Evolutionary conservation across 352 stramenopile species (phyloP).

Genomic region (Globisporangium ultimum): DNA sequence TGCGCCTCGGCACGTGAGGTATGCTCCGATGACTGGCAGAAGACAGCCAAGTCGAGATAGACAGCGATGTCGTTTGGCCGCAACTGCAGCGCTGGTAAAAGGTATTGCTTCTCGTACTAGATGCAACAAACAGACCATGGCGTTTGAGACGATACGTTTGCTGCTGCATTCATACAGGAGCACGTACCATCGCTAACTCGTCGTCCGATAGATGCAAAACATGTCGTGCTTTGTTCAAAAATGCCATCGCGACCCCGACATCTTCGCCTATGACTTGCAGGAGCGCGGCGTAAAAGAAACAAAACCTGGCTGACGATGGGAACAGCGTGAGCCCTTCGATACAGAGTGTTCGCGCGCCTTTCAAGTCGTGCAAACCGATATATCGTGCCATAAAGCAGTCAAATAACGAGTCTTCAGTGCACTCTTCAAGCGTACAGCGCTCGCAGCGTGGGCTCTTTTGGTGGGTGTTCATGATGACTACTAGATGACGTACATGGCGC

Average conservation of each 20-base stretch:
- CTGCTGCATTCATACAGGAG: not conserved
- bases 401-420: slow-evolving; percentile 40
- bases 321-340: slow-evolving; percentile 37
- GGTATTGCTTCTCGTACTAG: slow-evolving; percentile 46
- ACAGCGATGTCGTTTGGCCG: slow-evolving; percentile 41
- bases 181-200: slow-evolving; percentile 31
- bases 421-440: slow-evolving; percentile 22
- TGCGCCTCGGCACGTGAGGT: slow-evolving; percentile 42
- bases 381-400: slow-evolving; percentile 48
- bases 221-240: slow-evolving; percentile 22
- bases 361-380: slow-evolving; percentile 45
- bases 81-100: slow-evolving; percentile 51
- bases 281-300: slow-evolving; percentile 38
- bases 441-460: slow-evolving; percentile 20
- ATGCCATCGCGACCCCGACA: slow-evolving; percentile 29
- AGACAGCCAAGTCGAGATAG: slow-evolving; percentile 51
- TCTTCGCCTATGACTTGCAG: slow-evolving; percentile 44
- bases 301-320: slow-evolving; percentile 31
- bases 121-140: slow-evolving; percentile 1
- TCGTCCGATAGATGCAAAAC: slow-evolving; percentile 22
- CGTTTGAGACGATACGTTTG: not conserved
- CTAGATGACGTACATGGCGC: slow-evolving; percentile 28
- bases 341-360: slow-evolving; percentile 27
- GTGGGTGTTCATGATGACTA: slow-evolving; percentile 20
- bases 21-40: slow-evolving; percentile 46